phyloP scores from a whole-genome alignment of 441 rosid species.

The Populus trichocarpa region DNA sequence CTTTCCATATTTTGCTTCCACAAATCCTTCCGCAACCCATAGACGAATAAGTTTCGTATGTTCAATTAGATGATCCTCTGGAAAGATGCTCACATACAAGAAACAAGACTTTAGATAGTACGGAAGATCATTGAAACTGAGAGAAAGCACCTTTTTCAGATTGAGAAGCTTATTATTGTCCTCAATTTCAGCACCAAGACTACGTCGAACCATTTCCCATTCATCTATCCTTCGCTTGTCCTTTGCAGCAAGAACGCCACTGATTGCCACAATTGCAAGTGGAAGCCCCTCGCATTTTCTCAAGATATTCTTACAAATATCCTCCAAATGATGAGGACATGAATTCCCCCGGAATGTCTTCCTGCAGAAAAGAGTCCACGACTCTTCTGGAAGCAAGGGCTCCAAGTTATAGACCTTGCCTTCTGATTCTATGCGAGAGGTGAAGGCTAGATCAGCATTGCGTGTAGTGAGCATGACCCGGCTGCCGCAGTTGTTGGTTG shows the following conservation, averaged over 20 bases:
- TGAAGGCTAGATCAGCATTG: slow-evolving; percentile 8
- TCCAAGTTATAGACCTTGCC: slow-evolving; percentile 11
- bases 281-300: slow-evolving; percentile 35
- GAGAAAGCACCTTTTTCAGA: slow-evolving; percentile 3
- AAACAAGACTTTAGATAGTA: slow-evolving; percentile 21
- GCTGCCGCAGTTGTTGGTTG: slow-evolving; percentile 6
- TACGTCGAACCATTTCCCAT: slow-evolving; percentile 13
- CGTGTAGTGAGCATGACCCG: slow-evolving; percentile 23
- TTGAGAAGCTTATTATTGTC: slow-evolving; percentile 4
- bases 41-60: slow-evolving; percentile 4
- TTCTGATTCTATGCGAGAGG: slow-evolving; percentile 2
- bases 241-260: slow-evolving; percentile 25
- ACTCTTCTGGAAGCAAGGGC: slow-evolving; percentile 17
- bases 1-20: slow-evolving; percentile 11
- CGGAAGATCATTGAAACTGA: slow-evolving; percentile 21
- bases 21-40: slow-evolving; percentile 25
- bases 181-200: slow-evolving; percentile 14
- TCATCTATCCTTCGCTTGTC: slow-evolving; percentile 10
- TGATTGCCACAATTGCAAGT: slow-evolving; percentile 34
- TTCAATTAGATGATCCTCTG: slow-evolving; percentile 7
- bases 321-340: slow-evolving; percentile 26
- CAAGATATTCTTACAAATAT: slow-evolving; percentile 19
- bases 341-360: slow-evolving; percentile 21
- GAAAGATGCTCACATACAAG: slow-evolving; percentile 18
- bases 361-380: slow-evolving; percentile 31